Evolutionary conservation across 192 early-diverging fungal genomes (phyloP).

Genomic region (Backusella circina): DNA sequence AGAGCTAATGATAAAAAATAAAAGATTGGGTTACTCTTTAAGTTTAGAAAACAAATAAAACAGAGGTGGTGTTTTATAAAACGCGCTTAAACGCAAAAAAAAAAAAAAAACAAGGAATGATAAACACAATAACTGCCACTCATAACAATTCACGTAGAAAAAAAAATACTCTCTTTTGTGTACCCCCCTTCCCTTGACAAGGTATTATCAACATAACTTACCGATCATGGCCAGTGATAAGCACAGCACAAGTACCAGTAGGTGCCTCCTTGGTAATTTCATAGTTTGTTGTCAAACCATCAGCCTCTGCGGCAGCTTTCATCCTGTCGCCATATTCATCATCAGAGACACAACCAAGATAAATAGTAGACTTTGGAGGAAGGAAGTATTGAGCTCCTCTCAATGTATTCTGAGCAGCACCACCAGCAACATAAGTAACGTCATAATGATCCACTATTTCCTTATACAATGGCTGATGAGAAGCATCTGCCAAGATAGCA

Average conservation of each 20-base stretch:
- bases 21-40: background rate
- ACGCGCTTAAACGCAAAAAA: background rate
- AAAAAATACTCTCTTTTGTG: background rate
- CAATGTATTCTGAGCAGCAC: constrained; percentile 93
- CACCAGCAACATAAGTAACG: constrained; percentile 89
- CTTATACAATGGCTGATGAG: constrained; percentile 82
- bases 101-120: background rate
- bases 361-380: constrained; percentile 81
- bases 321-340: constrained; percentile 81
- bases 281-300: constrained; percentile 90
- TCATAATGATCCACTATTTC: constrained; percentile 71
- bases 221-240: constrained; percentile 85
- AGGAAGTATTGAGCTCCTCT: constrained; percentile 86
- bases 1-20: constrained; percentile 37
- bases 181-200: background rate
- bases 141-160: background rate
- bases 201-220: background rate
- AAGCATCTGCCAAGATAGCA: constrained; percentile 88
- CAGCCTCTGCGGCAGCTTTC: constrained; percentile 69
- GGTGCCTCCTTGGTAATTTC: constrained; percentile 66
- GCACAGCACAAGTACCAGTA: constrained; percentile 93
- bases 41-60: background rate
- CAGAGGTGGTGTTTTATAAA: background rate
- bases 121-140: background rate
- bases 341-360: constrained; percentile 87